These are phyloP conservation scores for Butyriboletus loyo DNA, from an alignment of 768 basidiomycete species.

Conservation along the genomic window DNA sequence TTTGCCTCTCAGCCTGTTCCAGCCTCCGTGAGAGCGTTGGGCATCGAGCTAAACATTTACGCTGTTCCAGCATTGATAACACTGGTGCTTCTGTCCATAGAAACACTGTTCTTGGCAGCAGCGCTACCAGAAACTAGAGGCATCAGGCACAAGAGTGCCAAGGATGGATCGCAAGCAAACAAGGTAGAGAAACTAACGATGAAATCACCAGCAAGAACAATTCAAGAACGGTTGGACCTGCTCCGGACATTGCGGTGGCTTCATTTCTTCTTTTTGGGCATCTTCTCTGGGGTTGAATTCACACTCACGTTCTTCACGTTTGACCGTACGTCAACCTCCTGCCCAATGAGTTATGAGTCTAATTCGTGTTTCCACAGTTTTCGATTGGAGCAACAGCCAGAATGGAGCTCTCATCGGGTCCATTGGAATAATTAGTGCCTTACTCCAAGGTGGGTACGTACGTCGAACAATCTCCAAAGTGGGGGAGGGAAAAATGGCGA, in stretches of 20 bases:
- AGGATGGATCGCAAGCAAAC: slow-evolving; percentile 20
- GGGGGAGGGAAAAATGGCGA: slow-evolving; percentile 82
- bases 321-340: slow-evolving; percentile 54
- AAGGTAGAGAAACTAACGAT: slow-evolving; percentile 10
- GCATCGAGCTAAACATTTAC: slow-evolving; percentile 79
- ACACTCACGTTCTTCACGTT: slow-evolving; percentile 95
- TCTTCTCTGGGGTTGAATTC: slow-evolving; percentile 96
- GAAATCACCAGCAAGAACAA: slow-evolving; percentile 17
- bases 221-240: slow-evolving; percentile 50
- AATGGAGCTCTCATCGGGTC: slow-evolving; percentile 82
- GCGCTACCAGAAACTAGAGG: slow-evolving; percentile 86
- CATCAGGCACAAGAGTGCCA: slow-evolving; percentile 24
- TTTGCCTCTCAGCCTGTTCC: slow-evolving; percentile 87
- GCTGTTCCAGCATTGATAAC: slow-evolving; percentile 87
- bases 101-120: slow-evolving; percentile 74
- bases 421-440: slow-evolving; percentile 87
- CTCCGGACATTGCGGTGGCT: slow-evolving; percentile 61
- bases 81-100: slow-evolving; percentile 67
- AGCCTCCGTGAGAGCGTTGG: slow-evolving; percentile 49
- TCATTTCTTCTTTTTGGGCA: slow-evolving; percentile 82
- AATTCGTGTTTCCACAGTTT: slow-evolving; percentile 45
- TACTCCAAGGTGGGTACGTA: slow-evolving; percentile 93
- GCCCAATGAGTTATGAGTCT: background rate
- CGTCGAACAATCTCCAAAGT: slow-evolving; percentile 72
- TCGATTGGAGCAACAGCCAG: slow-evolving; percentile 87